These are phyloP conservation scores for Sesbania bispinosa DNA, from an alignment of 306 rosid species.

Conservation along the genomic window DNA sequence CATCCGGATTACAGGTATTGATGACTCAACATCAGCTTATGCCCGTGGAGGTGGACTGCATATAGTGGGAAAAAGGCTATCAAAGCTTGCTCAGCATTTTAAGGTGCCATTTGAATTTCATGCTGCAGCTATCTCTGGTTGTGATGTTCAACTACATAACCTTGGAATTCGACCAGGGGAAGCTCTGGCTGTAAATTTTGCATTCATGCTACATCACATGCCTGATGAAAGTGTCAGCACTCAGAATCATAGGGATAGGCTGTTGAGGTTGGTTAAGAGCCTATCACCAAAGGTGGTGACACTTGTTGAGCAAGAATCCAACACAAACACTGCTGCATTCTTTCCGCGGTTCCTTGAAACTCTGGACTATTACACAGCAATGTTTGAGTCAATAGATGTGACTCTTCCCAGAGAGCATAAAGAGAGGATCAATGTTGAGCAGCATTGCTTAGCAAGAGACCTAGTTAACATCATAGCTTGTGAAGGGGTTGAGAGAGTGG, in stretches of 20 bases:
- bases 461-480: conserved; percentile 94
- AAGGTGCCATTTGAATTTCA: conserved; percentile 89
- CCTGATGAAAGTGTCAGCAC: conserved; percentile 96
- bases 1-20: conserved; percentile 89
- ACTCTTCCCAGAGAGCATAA: conserved; percentile 71
- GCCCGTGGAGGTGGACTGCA: conserved; percentile 90
- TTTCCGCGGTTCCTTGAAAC: conserved; percentile 77
- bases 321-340: conserved; percentile 85
- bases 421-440: conserved; percentile 90
- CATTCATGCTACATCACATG: conserved; percentile 92
- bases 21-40: conserved; percentile 75
- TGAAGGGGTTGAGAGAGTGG: conserved; percentile 90
- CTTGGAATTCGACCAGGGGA: conserved; percentile 62
- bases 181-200: conserved; percentile 87
- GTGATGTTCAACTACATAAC: conserved; percentile 58
- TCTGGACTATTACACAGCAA: conserved; percentile 71
- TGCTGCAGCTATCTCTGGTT: conserved; percentile 71
- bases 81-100: conserved; percentile 61
- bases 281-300: conserved; percentile 92
- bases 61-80: conserved; percentile 72
- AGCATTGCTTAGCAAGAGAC: conserved; percentile 91
- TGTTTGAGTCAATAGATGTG: conserved; percentile 91
- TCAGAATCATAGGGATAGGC: conserved; percentile 74
- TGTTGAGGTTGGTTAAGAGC: conserved; percentile 77
- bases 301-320: conserved; percentile 95